Conservation (phyloP, 176 grass and related monocot species). For the Carex scoparia region DNA sequence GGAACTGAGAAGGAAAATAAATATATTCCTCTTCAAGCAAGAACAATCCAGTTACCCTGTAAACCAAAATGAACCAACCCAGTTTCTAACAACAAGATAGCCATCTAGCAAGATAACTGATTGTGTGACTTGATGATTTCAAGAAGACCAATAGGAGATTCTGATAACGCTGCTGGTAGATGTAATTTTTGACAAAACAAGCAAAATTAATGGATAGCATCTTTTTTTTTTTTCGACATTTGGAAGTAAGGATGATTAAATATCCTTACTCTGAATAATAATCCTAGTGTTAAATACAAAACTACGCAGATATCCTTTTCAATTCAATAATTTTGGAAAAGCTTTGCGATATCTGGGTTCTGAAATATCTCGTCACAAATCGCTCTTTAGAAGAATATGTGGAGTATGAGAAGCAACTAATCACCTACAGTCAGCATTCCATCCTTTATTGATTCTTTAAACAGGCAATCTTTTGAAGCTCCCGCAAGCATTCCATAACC, state of each 20-base stretch:
- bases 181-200: neutral
- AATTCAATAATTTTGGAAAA: neutral
- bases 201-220: neutral
- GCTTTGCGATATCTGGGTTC: neutral
- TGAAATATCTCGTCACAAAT: neutral
- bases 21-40: neutral
- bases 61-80: neutral
- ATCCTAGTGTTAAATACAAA: conserved; percentile 14
- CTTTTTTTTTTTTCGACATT: neutral
- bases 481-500: conserved; percentile 1
- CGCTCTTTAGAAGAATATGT: neutral
- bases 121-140: neutral
- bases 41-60: neutral
- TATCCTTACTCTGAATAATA: neutral
- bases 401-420: neutral
- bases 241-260: neutral
- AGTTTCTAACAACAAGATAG: neutral
- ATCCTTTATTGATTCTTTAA: conserved; percentile 9
- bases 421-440: neutral
- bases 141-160: neutral
- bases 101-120: neutral
- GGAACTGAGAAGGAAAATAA: neutral
- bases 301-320: neutral
- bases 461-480: conserved; percentile 20
- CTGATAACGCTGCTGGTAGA: neutral